Evolutionary conservation across 108 stramenopile species (phyloP).

Genomic region (Poteriospumella lacustris): DNA sequence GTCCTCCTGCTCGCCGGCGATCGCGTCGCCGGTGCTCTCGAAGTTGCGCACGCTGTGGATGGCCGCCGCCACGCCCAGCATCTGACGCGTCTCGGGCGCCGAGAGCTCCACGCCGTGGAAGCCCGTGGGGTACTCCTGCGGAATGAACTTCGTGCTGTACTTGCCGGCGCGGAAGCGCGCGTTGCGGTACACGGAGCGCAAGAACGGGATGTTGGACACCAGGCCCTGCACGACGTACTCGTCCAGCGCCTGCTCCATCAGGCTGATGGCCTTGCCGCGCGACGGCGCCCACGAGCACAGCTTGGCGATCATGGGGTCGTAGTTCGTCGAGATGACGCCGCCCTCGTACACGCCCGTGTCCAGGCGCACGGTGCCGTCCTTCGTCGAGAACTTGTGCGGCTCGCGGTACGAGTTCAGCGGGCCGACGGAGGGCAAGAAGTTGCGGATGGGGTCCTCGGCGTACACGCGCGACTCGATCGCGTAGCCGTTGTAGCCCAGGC

Average conservation of each 20-base stretch:
- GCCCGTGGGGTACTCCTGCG: conserved; percentile 78
- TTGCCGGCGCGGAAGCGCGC: conserved; percentile 65
- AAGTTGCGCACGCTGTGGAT: neutral
- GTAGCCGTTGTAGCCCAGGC: conserved; percentile 35
- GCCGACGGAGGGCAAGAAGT: conserved; percentile 80
- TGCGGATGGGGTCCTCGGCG: conserved; percentile 91
- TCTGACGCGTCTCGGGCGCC: conserved; percentile 3
- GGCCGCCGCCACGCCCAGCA: conserved; percentile 33
- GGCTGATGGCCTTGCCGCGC: conserved; percentile 59
- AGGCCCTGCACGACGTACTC: conserved; percentile 83
- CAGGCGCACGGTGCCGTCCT: conserved; percentile 60
- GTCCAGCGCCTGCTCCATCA: conserved; percentile 69
- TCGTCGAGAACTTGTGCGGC: conserved; percentile 19
- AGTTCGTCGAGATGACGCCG: conserved; percentile 72
- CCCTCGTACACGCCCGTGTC: conserved; percentile 85
- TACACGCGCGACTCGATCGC: conserved; percentile 80
- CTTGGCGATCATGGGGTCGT: conserved; percentile 97
- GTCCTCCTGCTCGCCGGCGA: neutral
- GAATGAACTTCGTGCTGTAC: conserved; percentile 86
- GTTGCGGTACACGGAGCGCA: conserved; percentile 67
- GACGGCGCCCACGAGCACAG: neutral
- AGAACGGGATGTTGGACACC: conserved; percentile 78
- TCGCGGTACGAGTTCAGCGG: conserved; percentile 50
- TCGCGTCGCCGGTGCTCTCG: neutral
- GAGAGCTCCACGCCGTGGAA: conserved; percentile 69